These are phyloP conservation scores for Dinochytrium kinnereticum DNA, from an alignment of 371 early-diverging fungal species.

Conservation along the genomic window DNA sequence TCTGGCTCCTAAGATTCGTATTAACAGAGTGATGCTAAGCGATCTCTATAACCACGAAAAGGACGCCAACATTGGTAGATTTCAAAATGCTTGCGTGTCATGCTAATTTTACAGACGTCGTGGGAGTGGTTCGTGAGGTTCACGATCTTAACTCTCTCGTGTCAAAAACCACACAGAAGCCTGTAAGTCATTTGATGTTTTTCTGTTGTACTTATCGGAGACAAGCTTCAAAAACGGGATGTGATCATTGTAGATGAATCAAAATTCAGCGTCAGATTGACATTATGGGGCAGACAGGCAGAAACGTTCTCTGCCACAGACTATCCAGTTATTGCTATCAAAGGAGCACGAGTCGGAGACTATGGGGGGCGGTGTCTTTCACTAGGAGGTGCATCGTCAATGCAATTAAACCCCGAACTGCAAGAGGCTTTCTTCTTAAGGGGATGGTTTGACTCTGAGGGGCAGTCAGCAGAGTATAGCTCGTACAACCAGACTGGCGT, in stretches of 20 bases:
- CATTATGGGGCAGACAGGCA: slow-evolving; percentile 91
- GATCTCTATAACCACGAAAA: slow-evolving; percentile 69
- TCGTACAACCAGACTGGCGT: slow-evolving; percentile 40
- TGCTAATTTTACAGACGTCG: slow-evolving; percentile 62
- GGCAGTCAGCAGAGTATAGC: slow-evolving; percentile 45
- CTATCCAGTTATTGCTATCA: slow-evolving; percentile 78
- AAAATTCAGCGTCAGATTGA: slow-evolving; percentile 72
- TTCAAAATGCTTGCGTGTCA: slow-evolving; percentile 1
- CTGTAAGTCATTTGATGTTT: slow-evolving; percentile 53
- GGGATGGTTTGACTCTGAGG: slow-evolving; percentile 81
- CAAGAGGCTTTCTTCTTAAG: slow-evolving; percentile 78
- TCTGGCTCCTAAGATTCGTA: slow-evolving; percentile 71
- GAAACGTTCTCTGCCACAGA: slow-evolving; percentile 62
- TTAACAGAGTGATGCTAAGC: slow-evolving; percentile 69
- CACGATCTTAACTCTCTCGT: slow-evolving; percentile 68
- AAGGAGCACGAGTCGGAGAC: slow-evolving; percentile 84
- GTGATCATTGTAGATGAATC: slow-evolving; percentile 82
- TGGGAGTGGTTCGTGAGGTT: slow-evolving; percentile 79
- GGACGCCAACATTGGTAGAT: slow-evolving; percentile 68
- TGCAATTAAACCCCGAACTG: slow-evolving; percentile 82
- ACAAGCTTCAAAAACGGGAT: slow-evolving; percentile 82
- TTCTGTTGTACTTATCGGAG: neutral
- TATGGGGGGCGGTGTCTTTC: slow-evolving; percentile 80
- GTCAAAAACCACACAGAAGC: slow-evolving; percentile 69
- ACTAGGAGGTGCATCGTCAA: slow-evolving; percentile 53